Base-by-base conservation (phyloP, 441 rosid genomes). In the Cnidoscolus chayamansa region DNA sequence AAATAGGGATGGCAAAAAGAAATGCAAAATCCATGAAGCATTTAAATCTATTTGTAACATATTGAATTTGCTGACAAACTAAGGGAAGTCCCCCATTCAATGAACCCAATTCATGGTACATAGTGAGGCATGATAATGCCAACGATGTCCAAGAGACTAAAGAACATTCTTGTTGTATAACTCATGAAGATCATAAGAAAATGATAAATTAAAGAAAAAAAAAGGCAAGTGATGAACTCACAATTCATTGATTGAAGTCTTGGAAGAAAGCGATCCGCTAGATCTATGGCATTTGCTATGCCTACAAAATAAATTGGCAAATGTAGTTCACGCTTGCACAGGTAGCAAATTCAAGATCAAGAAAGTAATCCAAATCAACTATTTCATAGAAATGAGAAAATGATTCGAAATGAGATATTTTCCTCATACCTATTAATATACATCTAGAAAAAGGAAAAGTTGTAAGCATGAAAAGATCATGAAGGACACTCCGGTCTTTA, bases 391-490 rank as follows among this genome's bases (percentile, higher is more conserved):
- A 5, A 56, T 45, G 55, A 68, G 53, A 17, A 35, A 56, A 5
- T 48, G 5, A 10, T 65, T 20, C 63, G 31, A 13, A n/a, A 56
- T 51, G 2, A 25, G 37, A 65, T 13, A 63, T 32, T 56, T 45
- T 48, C 47, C 5, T 30, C 25, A 30, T 87, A 90, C 98, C 97
- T 83, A 93, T 88, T 76, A 94, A 80, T 84, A 94, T 86, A 76
- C 86, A 89, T 50, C 84, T 81, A 58, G 96, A 92, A 77, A 82
- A 88, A 11, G 97, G 91, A 63, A 85, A 85, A 69, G 97, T 86
- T 78, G 96, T 90, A 59, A 92, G 96, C 96, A 89, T 88, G 81
- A 92, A 94, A 67, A 94, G 90, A 83, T 94, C 97, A 72, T 92
- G 90, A 62, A 94, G 97, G 63, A 94, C 93, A 73, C 86, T 90